phyloP scores from a whole-genome alignment of 257 asterid species.

The Solanum piurae region DNA sequence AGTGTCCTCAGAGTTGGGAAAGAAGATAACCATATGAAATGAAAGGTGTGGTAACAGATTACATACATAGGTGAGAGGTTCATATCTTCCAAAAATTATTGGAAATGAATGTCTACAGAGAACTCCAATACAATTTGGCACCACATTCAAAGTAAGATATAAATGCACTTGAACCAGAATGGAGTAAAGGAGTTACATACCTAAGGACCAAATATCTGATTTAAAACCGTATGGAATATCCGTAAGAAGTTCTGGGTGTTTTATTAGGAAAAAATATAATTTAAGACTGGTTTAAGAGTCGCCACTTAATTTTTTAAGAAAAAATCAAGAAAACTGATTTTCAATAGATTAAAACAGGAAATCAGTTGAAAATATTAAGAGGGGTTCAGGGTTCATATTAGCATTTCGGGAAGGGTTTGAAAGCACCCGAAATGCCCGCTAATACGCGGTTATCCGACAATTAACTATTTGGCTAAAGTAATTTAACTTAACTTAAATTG shows the following conservation, averaged over 20 bases:
- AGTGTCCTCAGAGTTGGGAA: neutral
- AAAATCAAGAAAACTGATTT: no score
- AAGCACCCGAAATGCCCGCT: no score
- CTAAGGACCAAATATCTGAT: slow-evolving; percentile 98
- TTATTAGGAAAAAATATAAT: no score
- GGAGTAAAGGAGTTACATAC: slow-evolving; percentile 25
- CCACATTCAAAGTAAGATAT: neutral
- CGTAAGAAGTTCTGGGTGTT: slow-evolving; percentile 96
- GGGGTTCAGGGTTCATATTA: no score
- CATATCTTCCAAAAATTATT: neutral
- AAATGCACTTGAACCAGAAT: neutral
- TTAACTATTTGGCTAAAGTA: no score
- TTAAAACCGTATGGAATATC: slow-evolving; percentile 97
- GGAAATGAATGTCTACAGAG: neutral
- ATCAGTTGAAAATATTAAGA: no score
- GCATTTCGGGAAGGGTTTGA: no score
- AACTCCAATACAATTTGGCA: neutral
- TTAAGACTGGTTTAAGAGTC: no score
- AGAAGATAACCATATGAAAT: neutral
- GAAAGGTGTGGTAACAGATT: neutral
- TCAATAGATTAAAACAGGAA: no score
- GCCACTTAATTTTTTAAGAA: no score
- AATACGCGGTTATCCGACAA: no score
- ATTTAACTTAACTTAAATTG: no score
- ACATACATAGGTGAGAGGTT: neutral